Evolutionary conservation across 2,329 filamentous ascomycete genomes (phyloP), one percentile per base, ranked within the genome.

Genomic region (Aspergillus viridinutans): DNA sequence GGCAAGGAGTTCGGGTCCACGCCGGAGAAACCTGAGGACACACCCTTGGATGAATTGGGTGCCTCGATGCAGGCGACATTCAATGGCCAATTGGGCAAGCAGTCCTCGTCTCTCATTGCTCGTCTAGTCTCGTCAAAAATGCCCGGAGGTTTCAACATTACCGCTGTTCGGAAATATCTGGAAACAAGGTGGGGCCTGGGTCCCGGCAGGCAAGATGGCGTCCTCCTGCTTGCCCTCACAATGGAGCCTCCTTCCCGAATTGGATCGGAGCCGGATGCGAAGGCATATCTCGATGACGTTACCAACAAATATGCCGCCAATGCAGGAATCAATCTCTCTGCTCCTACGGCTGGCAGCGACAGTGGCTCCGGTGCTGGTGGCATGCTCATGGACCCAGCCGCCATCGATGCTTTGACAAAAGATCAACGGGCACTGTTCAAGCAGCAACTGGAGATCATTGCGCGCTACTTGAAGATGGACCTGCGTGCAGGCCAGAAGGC

Each of bases 371-470:
- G 83, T 59, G 85, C 81, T 56, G 84, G 82, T 55, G 93, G 92
- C 72, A 97, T 99, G 94, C 96, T 99, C 90, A 97, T 99, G 92
- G 94, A 99, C 69, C 94, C 94, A 8, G 94, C 93, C 42, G 94
- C 94, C 53, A 88, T 99, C 62, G 94, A 99, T 73, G 94, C 94
- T 14, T 83, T 99, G 54, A 99, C 94, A 69, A 97, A 97, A 76
- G 94, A 97, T 71, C 94, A 99, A 77, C 87, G 89, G 62, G 89
- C 91, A 26, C 83, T 99, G 1, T 97, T 97, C 86, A 97, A 97
- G 83, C 93, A 99, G 73, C 94, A 99, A 74, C 84, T 99, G 26
- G 94, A 99, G 80, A 83, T 97, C 21, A 90, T 96, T 65, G 94
- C 94, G 4, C 85, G 93, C 67, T 99, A 99, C 75, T 84, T 99